Evolutionary conservation across 2,329 filamentous ascomycete species (phyloP).

Genomic region (Aspergillus terreus): DNA sequence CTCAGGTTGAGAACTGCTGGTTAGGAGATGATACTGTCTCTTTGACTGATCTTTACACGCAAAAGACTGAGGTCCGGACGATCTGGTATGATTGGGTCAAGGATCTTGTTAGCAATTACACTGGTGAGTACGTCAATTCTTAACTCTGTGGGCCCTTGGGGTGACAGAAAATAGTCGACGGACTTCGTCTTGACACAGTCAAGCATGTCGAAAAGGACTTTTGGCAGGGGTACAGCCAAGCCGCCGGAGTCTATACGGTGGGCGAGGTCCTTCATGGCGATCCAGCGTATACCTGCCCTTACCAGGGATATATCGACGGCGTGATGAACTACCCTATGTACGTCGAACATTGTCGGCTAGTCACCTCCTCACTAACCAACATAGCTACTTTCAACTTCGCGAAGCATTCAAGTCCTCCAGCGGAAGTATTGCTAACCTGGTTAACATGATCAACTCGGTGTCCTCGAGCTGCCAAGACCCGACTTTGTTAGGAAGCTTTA

Average conservation of each 20-base stretch:
- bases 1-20: conserved; percentile 50
- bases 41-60: conserved; percentile 61
- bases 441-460: conserved; percentile 32
- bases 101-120: conserved; percentile 56
- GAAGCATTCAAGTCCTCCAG: conserved; percentile 31
- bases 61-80: conserved; percentile 45
- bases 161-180: conserved; percentile 39
- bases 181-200: conserved; percentile 51
- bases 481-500: conserved; percentile 51
- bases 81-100: conserved; percentile 59
- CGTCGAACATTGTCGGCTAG: too few relatives aligned
- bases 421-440: conserved; percentile 34
- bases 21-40: conserved; percentile 52
- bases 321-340: conserved; percentile 48
- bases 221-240: conserved; percentile 39
- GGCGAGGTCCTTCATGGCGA: conserved; percentile 47
- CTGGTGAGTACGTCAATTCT: conserved; percentile 44
- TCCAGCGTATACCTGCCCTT: conserved; percentile 38
- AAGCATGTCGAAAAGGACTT: conserved; percentile 48
- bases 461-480: conserved; percentile 40
- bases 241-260: conserved; percentile 46
- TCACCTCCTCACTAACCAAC: too few relatives aligned
- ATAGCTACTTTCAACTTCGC: conserved; percentile 31
- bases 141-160: neutral
- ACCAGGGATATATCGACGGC: conserved; percentile 45